These are phyloP conservation scores for Pyrenophora teres DNA, from an alignment of 2,329 filamentous ascomycete species.

Conservation along the genomic window DNA sequence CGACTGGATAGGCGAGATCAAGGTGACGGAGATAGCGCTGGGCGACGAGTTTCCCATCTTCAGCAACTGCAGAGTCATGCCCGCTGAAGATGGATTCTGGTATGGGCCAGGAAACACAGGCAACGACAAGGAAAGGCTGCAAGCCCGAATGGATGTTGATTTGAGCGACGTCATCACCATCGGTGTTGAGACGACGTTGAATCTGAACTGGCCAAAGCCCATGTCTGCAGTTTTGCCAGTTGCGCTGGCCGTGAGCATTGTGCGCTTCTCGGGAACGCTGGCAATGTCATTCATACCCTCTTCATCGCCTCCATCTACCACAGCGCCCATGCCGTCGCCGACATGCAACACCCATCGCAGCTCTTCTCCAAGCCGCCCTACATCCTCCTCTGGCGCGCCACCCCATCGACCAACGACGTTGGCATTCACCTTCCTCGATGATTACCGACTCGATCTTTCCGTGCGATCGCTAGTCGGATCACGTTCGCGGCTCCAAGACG, in stretches of 20 bases:
- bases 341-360: slow-evolving; percentile 47
- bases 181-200: slow-evolving; percentile 89
- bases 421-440: slow-evolving; percentile 90
- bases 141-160: slow-evolving; percentile 96
- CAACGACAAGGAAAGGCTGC: slow-evolving; percentile 73
- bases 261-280: slow-evolving; percentile 91
- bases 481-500: slow-evolving; percentile 79
- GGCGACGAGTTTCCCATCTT: slow-evolving; percentile 99
- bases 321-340: slow-evolving; percentile 41
- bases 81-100: slow-evolving; percentile 74
- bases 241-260: slow-evolving; percentile 86
- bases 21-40: slow-evolving; percentile 88
- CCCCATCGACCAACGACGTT: slow-evolving; percentile 73
- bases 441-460: slow-evolving; percentile 82
- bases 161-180: slow-evolving; percentile 94
- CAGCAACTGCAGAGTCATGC: slow-evolving; percentile 95
- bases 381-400: slow-evolving; percentile 24
- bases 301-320: slow-evolving; percentile 33
- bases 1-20: slow-evolving; percentile 90
- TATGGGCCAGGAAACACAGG: slow-evolving; percentile 52
- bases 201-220: slow-evolving; percentile 93
- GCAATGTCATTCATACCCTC: slow-evolving; percentile 90
- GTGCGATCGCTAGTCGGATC: slow-evolving; percentile 80
- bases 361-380: slow-evolving; percentile 52
- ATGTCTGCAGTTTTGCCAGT: slow-evolving; percentile 88